Evolutionary conservation across 2,329 filamentous ascomycete genomes (phyloP).

Genomic region (Rosellinia necatrix): DNA sequence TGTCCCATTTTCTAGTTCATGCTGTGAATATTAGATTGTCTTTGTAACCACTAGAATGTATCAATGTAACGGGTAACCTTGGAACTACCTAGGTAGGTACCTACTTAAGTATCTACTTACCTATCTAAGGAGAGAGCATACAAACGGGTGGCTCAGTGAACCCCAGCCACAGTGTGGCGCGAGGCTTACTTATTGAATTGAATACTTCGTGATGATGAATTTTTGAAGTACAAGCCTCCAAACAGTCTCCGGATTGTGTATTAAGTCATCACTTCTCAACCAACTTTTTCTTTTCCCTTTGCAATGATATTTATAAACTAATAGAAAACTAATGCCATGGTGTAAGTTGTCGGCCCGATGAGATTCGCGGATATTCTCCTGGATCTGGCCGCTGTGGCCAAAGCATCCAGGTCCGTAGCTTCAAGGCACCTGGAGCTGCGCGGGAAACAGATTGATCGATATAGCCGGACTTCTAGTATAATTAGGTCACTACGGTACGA

Average conservation of each 20-base stretch:
- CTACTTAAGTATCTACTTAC: no score
- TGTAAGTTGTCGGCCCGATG: constrained; percentile 46
- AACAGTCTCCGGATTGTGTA: background rate
- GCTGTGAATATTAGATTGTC: background rate
- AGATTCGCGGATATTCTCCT: constrained; percentile 67
- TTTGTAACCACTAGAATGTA: no score
- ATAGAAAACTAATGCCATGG: constrained; percentile 22
- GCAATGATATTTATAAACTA: background rate
- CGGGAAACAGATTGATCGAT: constrained; percentile 57
- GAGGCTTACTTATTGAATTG: constrained; percentile 25
- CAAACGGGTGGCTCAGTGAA: background rate
- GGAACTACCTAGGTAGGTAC: no score
- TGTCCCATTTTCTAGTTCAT: background rate
- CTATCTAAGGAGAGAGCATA: no score
- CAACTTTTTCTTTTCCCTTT: background rate
- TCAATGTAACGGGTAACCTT: no score
- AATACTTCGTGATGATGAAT: constrained; percentile 1
- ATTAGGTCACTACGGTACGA: constrained; percentile 42
- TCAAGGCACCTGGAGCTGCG: constrained; percentile 64
- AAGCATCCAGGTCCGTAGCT: constrained; percentile 71
- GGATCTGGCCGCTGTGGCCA: constrained; percentile 72
- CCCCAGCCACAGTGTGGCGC: constrained; percentile 38
- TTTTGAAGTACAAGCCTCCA: constrained; percentile 24
- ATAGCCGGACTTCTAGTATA: constrained; percentile 53
- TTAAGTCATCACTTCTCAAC: background rate